Percentiles rank a stretch among this genome's conserved stretches.
phyloP scores from a whole-genome alignment of 176 grass and related monocot genomes.

The Guadua angustifolia region DNA sequence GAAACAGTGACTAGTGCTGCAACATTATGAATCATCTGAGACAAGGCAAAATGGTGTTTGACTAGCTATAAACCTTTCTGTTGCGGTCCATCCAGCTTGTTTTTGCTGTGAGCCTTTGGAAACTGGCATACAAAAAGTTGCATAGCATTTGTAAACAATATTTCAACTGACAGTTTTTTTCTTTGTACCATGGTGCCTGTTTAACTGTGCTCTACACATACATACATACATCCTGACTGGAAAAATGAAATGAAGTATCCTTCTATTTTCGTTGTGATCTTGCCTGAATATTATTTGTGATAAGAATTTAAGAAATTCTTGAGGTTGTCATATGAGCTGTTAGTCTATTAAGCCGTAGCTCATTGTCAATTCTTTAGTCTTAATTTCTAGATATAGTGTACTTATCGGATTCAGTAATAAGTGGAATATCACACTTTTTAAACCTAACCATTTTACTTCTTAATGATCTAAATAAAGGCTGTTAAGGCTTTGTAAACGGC shows the following conservation, averaged over 20 bases:
- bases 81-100: not conserved
- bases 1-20: not conserved
- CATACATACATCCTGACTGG: not conserved
- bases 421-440: not conserved
- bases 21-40: not conserved
- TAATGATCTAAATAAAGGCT: not conserved
- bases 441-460: not conserved
- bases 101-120: not conserved
- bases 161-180: not conserved
- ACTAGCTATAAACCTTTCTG: slow-evolving; percentile 6
- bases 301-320: not conserved
- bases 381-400: not conserved
- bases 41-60: not conserved
- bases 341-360: not conserved
- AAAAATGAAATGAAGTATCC: not conserved
- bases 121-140: not conserved
- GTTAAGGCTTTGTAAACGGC: too few species aligned
- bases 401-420: not conserved
- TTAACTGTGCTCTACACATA: slow-evolving; percentile 1
- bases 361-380: not conserved
- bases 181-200: not conserved
- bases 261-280: not conserved
- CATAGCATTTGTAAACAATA: not conserved
- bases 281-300: not conserved
- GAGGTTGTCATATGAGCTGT: not conserved